phyloP scores from a whole-genome alignment of 1,284 basidiomycete genomes.

The Hymenochaete sp. region DNA sequence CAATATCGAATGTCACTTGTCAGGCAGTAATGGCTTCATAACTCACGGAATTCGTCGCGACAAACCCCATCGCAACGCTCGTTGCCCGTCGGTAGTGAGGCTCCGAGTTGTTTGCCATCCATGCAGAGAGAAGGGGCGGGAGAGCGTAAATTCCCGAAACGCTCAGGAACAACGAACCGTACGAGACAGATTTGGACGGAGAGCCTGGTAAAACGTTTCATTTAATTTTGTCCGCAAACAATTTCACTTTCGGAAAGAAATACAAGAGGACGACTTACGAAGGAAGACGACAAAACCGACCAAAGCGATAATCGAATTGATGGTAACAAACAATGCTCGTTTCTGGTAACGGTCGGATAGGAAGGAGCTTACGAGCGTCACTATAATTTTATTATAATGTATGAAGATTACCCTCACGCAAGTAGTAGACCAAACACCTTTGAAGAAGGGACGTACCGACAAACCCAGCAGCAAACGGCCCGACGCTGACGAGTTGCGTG shows the following conservation, averaged over 20 bases:
- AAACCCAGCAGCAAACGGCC: slow-evolving; percentile 29
- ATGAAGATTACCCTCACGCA: no score
- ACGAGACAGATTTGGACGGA: slow-evolving; percentile 8
- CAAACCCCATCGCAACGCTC: slow-evolving; percentile 17
- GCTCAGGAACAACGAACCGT: slow-evolving; percentile 17
- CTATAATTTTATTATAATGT: slow-evolving; percentile 1
- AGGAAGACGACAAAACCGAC: slow-evolving; percentile 14
- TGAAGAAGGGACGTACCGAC: slow-evolving; percentile 21
- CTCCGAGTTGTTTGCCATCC: slow-evolving; percentile 19
- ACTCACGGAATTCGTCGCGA: slow-evolving; percentile 17
- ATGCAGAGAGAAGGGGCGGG: slow-evolving; percentile 16
- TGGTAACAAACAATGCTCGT: slow-evolving; percentile 8
- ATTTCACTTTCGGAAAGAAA: not conserved
- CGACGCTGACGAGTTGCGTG: slow-evolving; percentile 29
- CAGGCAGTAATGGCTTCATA: not conserved
- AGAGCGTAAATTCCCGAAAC: slow-evolving; percentile 16
- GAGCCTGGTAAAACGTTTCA: no score
- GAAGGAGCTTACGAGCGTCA: slow-evolving; percentile 15
- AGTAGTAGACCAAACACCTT: not conserved
- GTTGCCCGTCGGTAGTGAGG: slow-evolving; percentile 18
- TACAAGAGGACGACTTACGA: slow-evolving; percentile 2
- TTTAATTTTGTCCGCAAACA: no score
- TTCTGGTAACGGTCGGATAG: slow-evolving; percentile 14
- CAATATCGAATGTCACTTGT: not conserved
- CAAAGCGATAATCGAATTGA: slow-evolving; percentile 11